These are phyloP conservation scores for Rhypophila decipiens DNA, from an alignment of 495 filamentous ascomycete species.

Conservation along the genomic window DNA sequence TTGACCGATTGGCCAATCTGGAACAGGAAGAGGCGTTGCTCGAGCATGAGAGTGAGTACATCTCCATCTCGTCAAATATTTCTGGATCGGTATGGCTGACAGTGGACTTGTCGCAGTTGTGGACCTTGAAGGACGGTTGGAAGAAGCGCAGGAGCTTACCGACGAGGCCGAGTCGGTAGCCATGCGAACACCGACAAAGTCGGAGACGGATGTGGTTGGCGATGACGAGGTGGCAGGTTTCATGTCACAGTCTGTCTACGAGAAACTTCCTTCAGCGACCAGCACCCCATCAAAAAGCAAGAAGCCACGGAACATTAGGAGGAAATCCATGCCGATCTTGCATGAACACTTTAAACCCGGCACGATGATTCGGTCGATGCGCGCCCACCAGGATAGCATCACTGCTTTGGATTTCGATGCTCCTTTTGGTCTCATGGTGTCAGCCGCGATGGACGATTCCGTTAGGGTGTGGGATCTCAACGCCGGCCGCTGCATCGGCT, in stretches of 20 bases:
- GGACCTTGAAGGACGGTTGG: slow-evolving; percentile 78
- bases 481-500: slow-evolving; percentile 80
- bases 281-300: slow-evolving; percentile 47
- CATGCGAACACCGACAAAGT: slow-evolving; percentile 45
- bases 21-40: slow-evolving; percentile 88
- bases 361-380: slow-evolving; percentile 77
- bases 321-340: slow-evolving; percentile 85
- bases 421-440: slow-evolving; percentile 92
- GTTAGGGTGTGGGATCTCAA: slow-evolving; percentile 98
- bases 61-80: neutral
- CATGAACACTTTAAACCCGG: slow-evolving; percentile 95
- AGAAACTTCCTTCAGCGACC: slow-evolving; percentile 68
- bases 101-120: slow-evolving; percentile 50
- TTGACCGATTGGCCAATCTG: slow-evolving; percentile 82
- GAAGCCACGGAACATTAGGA: slow-evolving; percentile 58
- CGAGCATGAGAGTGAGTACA: slow-evolving; percentile 71
- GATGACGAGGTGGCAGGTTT: slow-evolving; percentile 63
- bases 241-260: slow-evolving; percentile 97
- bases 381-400: slow-evolving; percentile 82
- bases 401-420: slow-evolving; percentile 93
- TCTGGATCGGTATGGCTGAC: slow-evolving; percentile 16
- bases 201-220: slow-evolving; percentile 45
- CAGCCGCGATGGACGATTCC: slow-evolving; percentile 90
- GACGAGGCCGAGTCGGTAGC: slow-evolving; percentile 59
- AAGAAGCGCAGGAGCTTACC: slow-evolving; percentile 71